These are phyloP conservation scores for Bipolaris victoriae DNA, from an alignment of 2,329 filamentous ascomycete genomes.

Conservation along the genomic window DNA sequence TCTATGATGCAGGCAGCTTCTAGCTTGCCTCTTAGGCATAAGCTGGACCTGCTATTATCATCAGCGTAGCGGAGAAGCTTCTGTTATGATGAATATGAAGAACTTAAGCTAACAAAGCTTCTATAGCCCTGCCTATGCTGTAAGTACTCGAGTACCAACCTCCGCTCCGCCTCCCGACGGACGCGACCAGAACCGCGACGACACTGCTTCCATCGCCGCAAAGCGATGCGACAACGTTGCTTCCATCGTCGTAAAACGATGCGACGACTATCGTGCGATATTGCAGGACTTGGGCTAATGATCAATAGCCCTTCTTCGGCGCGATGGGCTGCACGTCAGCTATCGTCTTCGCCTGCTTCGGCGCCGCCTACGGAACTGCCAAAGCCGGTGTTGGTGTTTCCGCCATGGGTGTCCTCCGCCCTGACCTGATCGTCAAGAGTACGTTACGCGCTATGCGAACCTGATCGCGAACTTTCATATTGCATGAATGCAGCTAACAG, in stretches of 20 bases:
- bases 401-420: slow-evolving; percentile 96
- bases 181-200: slow-evolving; percentile 27
- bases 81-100: slow-evolving; percentile 14
- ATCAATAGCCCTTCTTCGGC: slow-evolving; percentile 82
- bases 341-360: slow-evolving; percentile 96
- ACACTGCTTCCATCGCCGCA: slow-evolving; percentile 18
- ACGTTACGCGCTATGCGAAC: slow-evolving; percentile 52
- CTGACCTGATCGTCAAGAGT: slow-evolving; percentile 99
- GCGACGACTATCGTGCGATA: slow-evolving; percentile 14
- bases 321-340: slow-evolving; percentile 95
- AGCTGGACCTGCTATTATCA: slow-evolving; percentile 40
- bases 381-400: slow-evolving; percentile 99
- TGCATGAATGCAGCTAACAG: slow-evolving; percentile 20
- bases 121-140: slow-evolving; percentile 93
- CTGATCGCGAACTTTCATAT: not conserved
- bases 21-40: slow-evolving; percentile 45
- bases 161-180: slow-evolving; percentile 31
- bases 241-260: slow-evolving; percentile 17
- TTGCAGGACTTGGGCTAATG: slow-evolving; percentile 29
- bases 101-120: slow-evolving; percentile 35
- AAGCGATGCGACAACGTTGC: slow-evolving; percentile 15
- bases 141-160: slow-evolving; percentile 65
- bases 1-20: slow-evolving; percentile 41
- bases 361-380: slow-evolving; percentile 97
- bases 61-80: slow-evolving; percentile 17